Conservation (phyloP, 352 stramenopile genomes). For the Pythium apleroticum region DNA sequence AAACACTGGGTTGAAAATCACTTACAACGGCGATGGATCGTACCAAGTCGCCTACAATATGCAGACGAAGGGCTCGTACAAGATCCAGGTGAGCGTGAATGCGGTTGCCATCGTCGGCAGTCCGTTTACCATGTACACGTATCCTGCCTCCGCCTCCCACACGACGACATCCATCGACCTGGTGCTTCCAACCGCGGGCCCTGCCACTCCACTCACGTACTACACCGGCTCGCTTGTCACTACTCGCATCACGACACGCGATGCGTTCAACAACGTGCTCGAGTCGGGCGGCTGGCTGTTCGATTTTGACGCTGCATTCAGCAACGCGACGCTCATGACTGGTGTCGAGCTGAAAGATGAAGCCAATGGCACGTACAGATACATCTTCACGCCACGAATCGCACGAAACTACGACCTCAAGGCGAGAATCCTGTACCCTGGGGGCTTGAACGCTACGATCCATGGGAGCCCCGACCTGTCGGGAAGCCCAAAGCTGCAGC, state of each 20-base stretch:
- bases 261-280: slow-evolving; percentile 47
- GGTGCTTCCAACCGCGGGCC: slow-evolving; percentile 25
- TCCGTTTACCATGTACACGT: slow-evolving; percentile 62
- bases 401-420: slow-evolving; percentile 2
- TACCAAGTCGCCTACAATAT: slow-evolving; percentile 51
- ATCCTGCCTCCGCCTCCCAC: slow-evolving; percentile 41
- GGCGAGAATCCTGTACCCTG: slow-evolving; percentile 39
- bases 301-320: slow-evolving; percentile 28
- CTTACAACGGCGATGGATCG: slow-evolving; percentile 35
- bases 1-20: slow-evolving; percentile 27
- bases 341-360: slow-evolving; percentile 37
- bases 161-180: slow-evolving; percentile 55
- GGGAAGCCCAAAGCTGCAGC: slow-evolving; percentile 30
- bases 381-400: slow-evolving; percentile 22
- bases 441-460: slow-evolving; percentile 60
- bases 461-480: slow-evolving; percentile 34
- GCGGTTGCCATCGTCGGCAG: slow-evolving; percentile 37
- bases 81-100: slow-evolving; percentile 46
- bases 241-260: slow-evolving; percentile 42
- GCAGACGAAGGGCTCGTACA: slow-evolving; percentile 43
- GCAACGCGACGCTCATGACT: slow-evolving; percentile 30
- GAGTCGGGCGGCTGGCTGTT: slow-evolving; percentile 56
- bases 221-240: slow-evolving; percentile 39
- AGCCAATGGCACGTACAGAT: slow-evolving; percentile 28
- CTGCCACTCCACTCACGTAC: slow-evolving; percentile 28